Evolutionary conservation across 2,329 filamentous ascomycete species (phyloP).

Genomic region (Sphaerulina musiva): DNA sequence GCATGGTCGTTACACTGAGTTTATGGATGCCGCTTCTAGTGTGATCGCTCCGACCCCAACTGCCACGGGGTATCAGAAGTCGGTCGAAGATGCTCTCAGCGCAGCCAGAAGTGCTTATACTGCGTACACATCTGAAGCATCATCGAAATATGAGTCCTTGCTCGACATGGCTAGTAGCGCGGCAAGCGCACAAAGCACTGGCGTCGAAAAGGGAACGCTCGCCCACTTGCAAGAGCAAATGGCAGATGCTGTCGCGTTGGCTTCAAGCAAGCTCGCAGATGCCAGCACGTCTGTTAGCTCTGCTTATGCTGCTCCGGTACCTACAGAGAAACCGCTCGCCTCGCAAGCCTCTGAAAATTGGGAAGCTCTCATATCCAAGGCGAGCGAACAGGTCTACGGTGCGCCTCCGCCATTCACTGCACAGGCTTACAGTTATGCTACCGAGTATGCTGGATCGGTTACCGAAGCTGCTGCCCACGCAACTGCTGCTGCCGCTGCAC

Average conservation of each 20-base stretch:
- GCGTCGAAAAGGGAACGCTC: conserved; percentile 27
- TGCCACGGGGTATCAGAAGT: conserved; percentile 57
- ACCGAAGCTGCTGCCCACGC: conserved; percentile 58
- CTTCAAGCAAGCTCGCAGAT: conserved; percentile 40
- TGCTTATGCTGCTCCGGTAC: conserved; percentile 42
- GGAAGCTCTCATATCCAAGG: conserved; percentile 56
- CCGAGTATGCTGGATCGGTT: conserved; percentile 55
- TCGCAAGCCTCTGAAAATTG: conserved; percentile 56
- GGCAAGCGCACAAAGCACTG: conserved; percentile 15
- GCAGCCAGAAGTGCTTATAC: conserved; percentile 48
- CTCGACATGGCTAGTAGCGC: conserved; percentile 18
- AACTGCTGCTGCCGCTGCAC: conserved; percentile 52
- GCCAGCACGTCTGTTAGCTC: conserved; percentile 43
- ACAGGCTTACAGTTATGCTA: conserved; percentile 47
- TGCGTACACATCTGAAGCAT: conserved; percentile 31
- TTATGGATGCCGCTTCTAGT: conserved; percentile 63
- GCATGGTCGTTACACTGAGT: conserved; percentile 71
- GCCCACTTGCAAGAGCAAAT: conserved; percentile 30
- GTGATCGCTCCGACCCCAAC: conserved; percentile 64
- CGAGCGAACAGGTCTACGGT: conserved; percentile 65
- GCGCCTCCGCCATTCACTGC: conserved; percentile 50
- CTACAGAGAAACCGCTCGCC: conserved; percentile 47
- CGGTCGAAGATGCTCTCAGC: conserved; percentile 45
- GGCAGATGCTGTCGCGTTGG: conserved; percentile 28
- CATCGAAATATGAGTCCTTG: conserved; percentile 24